Base-by-base conservation (phyloP, 1,284 basidiomycete species). In the Sphaerobolus stellatus region DNA sequence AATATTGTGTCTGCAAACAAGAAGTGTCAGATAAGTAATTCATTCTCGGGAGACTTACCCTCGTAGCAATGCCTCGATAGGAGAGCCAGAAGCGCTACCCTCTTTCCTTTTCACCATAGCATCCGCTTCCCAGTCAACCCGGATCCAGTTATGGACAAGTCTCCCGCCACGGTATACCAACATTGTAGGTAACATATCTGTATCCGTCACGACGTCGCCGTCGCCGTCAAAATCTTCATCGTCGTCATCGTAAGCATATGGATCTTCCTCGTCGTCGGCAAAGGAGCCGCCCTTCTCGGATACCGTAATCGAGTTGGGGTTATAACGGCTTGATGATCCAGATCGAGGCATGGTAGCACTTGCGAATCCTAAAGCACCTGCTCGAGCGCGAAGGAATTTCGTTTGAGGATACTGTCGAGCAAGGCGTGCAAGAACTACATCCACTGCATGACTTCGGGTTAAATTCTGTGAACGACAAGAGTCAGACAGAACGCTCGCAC, bases 111-210 rank as follows among this genome's bases (percentile, higher is more conserved):
- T 48, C 16, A 16, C 36, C 52, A 45, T 40, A 11, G 33, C 24
- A n/a, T 54, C 83, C 0, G 87, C 87, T 65, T 92, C 90, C 86
- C 87, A 90, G 66, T 93, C 90, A 2, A 93, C 87, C 20, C 91
- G 78, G 3, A 92, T 86, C 86, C 90, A 90, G 48, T 87, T 90
- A 61, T 89, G 80, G 22, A 88, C 82, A 14, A 93, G 79, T 56
- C 92, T 83, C n/a, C 91, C 90, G 53, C 80, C 83, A 13, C 86
- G 85, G 65, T 94, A 94, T 4, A 90, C 86, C 6, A 94, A 75
- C 62, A 94, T 69, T 2, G 91, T 94, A 0, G 92, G 91, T 7
- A 94, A 76, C 73, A 93, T 82, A 62, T 92, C 91, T 2, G 83
- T 78, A 61, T 92, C 90, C 52, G 54, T 55, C 13, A 73, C 72